Base-by-base conservation (phyloP, 2,329 filamentous ascomycete genomes). In the Stachybotrys chlorohalonatus region DNA sequence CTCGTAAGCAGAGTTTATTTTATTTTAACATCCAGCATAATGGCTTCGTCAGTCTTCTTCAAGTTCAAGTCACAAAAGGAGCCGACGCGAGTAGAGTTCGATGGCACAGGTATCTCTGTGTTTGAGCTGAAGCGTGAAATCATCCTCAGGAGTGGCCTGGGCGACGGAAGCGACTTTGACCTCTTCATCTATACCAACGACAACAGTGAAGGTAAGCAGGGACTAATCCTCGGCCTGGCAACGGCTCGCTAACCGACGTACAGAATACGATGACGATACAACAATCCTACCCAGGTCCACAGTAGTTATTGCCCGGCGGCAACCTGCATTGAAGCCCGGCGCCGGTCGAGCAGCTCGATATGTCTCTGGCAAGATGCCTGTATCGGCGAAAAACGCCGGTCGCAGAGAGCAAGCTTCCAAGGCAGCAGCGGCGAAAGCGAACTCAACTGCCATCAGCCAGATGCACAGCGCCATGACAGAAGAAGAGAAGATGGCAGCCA, bases 11-110 rank as follows among this genome's bases (percentile, higher is more conserved):
- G 59, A 56, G 63, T 59, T 51, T 54, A 54, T 58, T 58, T 56
- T 63, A 56, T 57, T 57, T 53, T 49, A 52, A 61, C 46, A n/a
- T 8, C 46, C 17, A 47, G 17, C 46, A 47, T 67, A 67, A 96
- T 96, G 92, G 84, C 90, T 70, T 96, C 94, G 55, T 97, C 92
- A 62, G 94, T 99, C 68, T 97, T 96, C 76, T 99, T 96, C 89
- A 96, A 96, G 77, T 99, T 99, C 86, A 97, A 96, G 77, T 97
- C 93, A 64, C 91, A 95, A 70, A 96, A 91, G 77, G 94, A 97
- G 69, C 90, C 91, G 57, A 90, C 90, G 55, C 85, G 92, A 68
- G 91, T 99, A 66, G 89, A 92, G 68, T 97, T 99, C 72, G 93
- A 99, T 74, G 94, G 94, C 68, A 96, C 93, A 65, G 90, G 90